Conservation (phyloP, 371 early-diverging fungal species). For the Sporodiniella umbellata region DNA sequence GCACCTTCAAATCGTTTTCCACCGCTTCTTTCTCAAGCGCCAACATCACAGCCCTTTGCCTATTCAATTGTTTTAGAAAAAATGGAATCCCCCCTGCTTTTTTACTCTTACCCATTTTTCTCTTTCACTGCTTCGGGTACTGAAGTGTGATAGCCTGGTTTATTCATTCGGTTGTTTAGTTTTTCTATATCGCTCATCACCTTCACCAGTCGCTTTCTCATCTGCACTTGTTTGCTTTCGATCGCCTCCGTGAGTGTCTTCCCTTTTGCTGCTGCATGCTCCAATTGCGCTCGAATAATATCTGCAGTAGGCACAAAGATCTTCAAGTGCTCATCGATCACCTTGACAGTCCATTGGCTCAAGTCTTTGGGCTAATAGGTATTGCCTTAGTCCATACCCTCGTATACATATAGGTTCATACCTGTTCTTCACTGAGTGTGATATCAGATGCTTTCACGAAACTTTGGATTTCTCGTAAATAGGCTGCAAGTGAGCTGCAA, state of each 20-base stretch:
- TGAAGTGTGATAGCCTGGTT: conserved; percentile 31
- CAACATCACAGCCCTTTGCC: conserved; percentile 23
- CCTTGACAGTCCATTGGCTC: conserved; percentile 24
- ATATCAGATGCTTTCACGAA: conserved; percentile 47
- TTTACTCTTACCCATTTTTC: conserved; percentile 37
- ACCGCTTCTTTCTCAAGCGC: conserved; percentile 22
- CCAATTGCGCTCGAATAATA: conserved; percentile 36
- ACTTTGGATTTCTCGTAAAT: conserved; percentile 39
- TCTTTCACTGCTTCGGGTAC: conserved; percentile 40
- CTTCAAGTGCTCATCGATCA: conserved; percentile 36
- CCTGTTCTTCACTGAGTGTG: conserved; percentile 16
- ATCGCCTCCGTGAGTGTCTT: conserved; percentile 17
- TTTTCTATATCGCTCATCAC: conserved; percentile 29
- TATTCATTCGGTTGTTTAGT: conserved; percentile 27
- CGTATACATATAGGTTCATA: conserved; percentile 5
- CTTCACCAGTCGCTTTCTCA: conserved; percentile 37
- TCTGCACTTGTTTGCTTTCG: conserved; percentile 18
- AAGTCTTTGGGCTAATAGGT: neutral
- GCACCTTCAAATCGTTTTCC: conserved; percentile 26
- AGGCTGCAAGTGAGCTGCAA: conserved; percentile 31
- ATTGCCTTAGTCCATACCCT: too few species aligned
- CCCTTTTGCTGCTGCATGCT: conserved; percentile 30
- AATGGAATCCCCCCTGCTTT: neutral
- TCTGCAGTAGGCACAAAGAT: conserved; percentile 45
- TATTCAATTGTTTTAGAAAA: conserved; percentile 4